Evolutionary conservation across 2,329 filamentous ascomycete genomes (phyloP), one percentile per base, ranked within the genome.

Genomic region (Xylariaceae sp.): DNA sequence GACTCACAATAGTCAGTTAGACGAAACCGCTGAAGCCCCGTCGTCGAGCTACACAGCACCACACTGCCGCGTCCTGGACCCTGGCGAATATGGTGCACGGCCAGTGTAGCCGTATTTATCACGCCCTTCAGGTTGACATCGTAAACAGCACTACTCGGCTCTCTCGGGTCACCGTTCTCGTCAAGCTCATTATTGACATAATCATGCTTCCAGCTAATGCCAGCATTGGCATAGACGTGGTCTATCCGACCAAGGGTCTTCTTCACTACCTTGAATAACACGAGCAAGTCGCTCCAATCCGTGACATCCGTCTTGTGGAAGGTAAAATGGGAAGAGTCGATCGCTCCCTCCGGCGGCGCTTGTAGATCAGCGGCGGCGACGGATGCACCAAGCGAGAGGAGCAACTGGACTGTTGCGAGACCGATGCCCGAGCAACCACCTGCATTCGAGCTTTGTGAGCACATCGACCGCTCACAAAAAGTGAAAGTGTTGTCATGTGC

Each of bases 161-260:
- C 68, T 28, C 66, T 56, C 4, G 70, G 63, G 26, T 76, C 66
- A 0, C 73, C 74, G n/a, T 67, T 65, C 16, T 64, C 67, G 37
- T 79, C 72, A 9, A 72, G 57, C n/a, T 67, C 65, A 2, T 66
- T 62, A 3, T 63, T 62, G 2, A 78, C 47, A 47, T 74, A 78
- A 50, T 73, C 57, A 2, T 64, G 64, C 3, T 64, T 64, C 8
- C 71, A 68, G 22, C 30, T 17, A 13, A 81, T 61, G 13, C 79
- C 79, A 0, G 79, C 79, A 49, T 82, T 82, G 39, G 85, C 80
- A 54, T 89, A 89, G 6, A 87, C 87, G 57, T 86, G 78, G 33
- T 87, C 86, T 45, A 91, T 77, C 47, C 87, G 84, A 55, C 89
- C 86, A 48, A 86, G 77, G 39, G 87, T 81, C 9, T 68, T 59